Conservation (phyloP, 2,329 filamentous ascomycete genomes). For the Paracoccidioides lutzii region DNA sequence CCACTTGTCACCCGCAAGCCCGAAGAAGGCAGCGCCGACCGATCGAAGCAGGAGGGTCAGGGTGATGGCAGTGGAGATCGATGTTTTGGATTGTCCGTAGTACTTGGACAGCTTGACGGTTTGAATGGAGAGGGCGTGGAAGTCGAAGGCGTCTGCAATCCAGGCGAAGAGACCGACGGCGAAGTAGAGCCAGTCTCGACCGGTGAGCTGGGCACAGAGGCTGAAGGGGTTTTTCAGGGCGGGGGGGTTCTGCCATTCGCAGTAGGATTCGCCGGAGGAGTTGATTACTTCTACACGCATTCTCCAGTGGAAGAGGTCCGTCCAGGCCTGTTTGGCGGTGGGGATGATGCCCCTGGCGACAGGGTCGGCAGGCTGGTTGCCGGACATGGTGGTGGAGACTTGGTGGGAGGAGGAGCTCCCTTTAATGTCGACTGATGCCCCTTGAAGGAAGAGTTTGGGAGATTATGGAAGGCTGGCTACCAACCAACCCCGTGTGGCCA, state of each 20-base stretch:
- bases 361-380: constrained; percentile 48
- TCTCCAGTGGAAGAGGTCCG: constrained; percentile 60
- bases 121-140: constrained; percentile 50
- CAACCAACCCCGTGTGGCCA: too few species aligned
- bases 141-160: constrained; percentile 55
- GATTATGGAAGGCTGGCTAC: too few species aligned
- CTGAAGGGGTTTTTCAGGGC: constrained; percentile 57
- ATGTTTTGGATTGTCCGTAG: constrained; percentile 42
- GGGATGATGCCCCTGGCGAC: constrained; percentile 52
- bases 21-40: constrained; percentile 48
- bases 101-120: constrained; percentile 40
- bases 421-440: too few species aligned
- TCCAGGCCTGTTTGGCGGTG: constrained; percentile 50
- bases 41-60: constrained; percentile 50
- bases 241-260: constrained; percentile 56
- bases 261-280: constrained; percentile 49
- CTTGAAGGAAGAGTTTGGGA: too few species aligned
- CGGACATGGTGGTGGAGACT: constrained; percentile 5
- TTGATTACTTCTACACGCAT: constrained; percentile 57
- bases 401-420: too few species aligned
- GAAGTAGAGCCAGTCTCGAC: constrained; percentile 62
- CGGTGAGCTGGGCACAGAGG: constrained; percentile 50
- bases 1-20: constrained; percentile 41
- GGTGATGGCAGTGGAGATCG: constrained; percentile 48
- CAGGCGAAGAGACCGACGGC: constrained; percentile 61